Evolutionary conservation across 2,329 filamentous ascomycete species (phyloP).

Genomic region (Mycosphaerelloides madeirae): DNA sequence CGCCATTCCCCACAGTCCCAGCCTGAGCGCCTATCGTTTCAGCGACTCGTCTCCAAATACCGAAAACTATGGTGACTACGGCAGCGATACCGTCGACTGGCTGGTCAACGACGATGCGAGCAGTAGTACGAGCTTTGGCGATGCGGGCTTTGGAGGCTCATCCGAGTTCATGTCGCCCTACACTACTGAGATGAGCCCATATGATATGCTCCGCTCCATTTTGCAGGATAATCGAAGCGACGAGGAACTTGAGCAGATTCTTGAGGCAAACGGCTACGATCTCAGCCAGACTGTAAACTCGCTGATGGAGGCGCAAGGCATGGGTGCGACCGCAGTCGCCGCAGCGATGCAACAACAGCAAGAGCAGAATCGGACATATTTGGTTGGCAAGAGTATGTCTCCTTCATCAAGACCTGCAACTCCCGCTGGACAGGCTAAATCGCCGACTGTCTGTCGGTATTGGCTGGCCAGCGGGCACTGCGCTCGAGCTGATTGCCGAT

Average conservation of each 20-base stretch:
- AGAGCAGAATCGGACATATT: constrained; percentile 52
- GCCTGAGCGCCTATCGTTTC: constrained; percentile 91
- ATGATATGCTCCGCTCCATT: constrained; percentile 95
- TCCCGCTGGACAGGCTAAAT: constrained; percentile 71
- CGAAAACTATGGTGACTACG: constrained; percentile 86
- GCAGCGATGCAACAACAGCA: constrained; percentile 28
- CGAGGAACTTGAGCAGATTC: constrained; percentile 88
- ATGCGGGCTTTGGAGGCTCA: constrained; percentile 69
- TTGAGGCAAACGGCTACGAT: constrained; percentile 87
- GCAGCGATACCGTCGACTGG: constrained; percentile 95
- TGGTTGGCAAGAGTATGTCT: constrained; percentile 87
- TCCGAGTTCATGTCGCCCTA: constrained; percentile 69
- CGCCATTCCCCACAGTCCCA: constrained; percentile 88
- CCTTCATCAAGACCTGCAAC: constrained; percentile 68
- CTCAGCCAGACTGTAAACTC: constrained; percentile 85
- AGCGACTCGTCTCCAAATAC: constrained; percentile 74
- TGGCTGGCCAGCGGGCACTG: constrained; percentile 95
- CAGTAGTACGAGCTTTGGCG: constrained; percentile 71
- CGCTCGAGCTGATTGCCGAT: constrained; percentile 89
- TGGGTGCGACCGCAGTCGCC: constrained; percentile 38
- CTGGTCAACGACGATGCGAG: constrained; percentile 78
- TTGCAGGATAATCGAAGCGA: constrained; percentile 83
- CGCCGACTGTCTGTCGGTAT: constrained; percentile 92
- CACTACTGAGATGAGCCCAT: constrained; percentile 89
- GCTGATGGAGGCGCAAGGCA: constrained; percentile 70